Evolutionary conservation across 2,329 filamentous ascomycete genomes (phyloP).

Genomic region (Septoria linicola): DNA sequence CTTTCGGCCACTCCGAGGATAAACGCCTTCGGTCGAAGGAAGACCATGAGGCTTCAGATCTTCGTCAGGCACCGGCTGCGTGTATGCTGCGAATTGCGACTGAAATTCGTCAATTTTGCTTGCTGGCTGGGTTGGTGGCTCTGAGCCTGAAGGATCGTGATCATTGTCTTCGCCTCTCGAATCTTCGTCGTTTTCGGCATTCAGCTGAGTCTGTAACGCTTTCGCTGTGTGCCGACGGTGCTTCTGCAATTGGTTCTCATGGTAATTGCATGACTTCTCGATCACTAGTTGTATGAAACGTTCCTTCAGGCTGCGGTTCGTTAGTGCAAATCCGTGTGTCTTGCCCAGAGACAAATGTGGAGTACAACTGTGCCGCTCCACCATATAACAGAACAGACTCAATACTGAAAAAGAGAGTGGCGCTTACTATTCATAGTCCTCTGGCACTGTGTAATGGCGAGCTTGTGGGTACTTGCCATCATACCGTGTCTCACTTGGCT

Average conservation of each 20-base stretch:
- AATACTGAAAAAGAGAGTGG: background rate
- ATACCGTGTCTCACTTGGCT: constrained; percentile 12
- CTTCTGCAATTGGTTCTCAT: constrained; percentile 24
- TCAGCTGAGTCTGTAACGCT: constrained; percentile 10
- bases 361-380: background rate
- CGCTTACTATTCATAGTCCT: constrained; percentile 20
- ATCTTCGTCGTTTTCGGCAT: constrained; percentile 4
- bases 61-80: constrained; percentile 15
- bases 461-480: constrained; percentile 19
- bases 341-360: background rate
- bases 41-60: constrained; percentile 5
- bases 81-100: constrained; percentile 19
- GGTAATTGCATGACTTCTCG: constrained; percentile 23
- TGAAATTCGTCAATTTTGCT: constrained; percentile 15
- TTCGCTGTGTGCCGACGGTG: constrained; percentile 16
- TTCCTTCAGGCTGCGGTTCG: constrained; percentile 15
- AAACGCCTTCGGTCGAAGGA: constrained; percentile 4
- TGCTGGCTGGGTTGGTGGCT: constrained; percentile 4
- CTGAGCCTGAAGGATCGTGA: background rate
- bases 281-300: constrained; percentile 21
- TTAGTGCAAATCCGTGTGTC: constrained; percentile 10
- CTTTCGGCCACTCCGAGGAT: constrained; percentile 6
- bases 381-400: background rate
- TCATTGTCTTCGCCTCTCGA: background rate
- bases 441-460: constrained; percentile 11